Conservation (phyloP, 2,329 filamentous ascomycete species). For the Trichophyton benhamiae region DNA sequence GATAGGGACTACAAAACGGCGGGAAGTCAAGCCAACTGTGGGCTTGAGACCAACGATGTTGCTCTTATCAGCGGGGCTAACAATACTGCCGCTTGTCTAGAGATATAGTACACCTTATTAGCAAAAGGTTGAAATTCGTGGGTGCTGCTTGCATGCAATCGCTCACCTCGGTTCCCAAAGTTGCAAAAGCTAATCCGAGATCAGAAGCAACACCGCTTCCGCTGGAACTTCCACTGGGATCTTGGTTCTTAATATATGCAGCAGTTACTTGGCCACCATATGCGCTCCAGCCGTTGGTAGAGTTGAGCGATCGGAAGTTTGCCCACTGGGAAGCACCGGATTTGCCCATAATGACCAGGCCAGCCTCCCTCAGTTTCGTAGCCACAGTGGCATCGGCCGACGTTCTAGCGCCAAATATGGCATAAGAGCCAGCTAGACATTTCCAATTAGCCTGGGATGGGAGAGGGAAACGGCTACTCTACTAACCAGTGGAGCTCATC, state of each 20-base stretch:
- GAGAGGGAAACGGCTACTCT: conserved; percentile 38
- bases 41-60: conserved; percentile 58
- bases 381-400: conserved; percentile 47
- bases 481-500: conserved; percentile 48
- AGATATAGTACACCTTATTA: neutral
- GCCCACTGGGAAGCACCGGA: conserved; percentile 54
- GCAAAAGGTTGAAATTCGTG: neutral
- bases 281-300: conserved; percentile 50
- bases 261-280: conserved; percentile 50
- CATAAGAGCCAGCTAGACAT: conserved; percentile 45
- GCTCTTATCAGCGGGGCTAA: conserved; percentile 43
- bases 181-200: conserved; percentile 47
- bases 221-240: conserved; percentile 50
- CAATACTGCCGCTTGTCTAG: conserved; percentile 49
- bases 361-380: conserved; percentile 47
- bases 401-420: conserved; percentile 47
- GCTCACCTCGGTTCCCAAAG: conserved; percentile 46
- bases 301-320: conserved; percentile 46
- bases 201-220: conserved; percentile 50
- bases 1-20: conserved; percentile 51
- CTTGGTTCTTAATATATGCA: conserved; percentile 50
- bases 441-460: neutral
- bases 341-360: conserved; percentile 55
- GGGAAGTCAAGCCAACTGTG: conserved; percentile 52
- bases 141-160: neutral